Evolutionary conservation across 2,329 filamentous ascomycete genomes (phyloP), one percentile per base, ranked within the genome.

Genomic region (Colletotrichum horii): DNA sequence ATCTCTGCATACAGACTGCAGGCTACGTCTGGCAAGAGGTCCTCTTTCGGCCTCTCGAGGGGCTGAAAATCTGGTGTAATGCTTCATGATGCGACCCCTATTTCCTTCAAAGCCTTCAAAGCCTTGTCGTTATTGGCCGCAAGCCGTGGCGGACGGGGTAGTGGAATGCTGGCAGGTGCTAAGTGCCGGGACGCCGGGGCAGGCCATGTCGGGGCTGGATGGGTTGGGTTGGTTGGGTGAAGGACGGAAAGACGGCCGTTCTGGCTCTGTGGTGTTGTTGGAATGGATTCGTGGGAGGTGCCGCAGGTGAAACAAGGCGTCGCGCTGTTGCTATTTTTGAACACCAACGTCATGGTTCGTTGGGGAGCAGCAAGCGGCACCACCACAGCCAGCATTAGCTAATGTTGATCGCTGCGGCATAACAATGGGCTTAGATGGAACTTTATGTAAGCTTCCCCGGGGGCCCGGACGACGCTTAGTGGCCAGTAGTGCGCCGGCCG

Each of bases 241-340:
- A 48, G 30, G 58, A 32, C 28, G 60, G 66, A 38, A 72, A 16
- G 62, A 24, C 19, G 36, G 30, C 36, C 28, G 67, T 71, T 61
- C 34, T 58, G 30, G 52, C 19, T 38, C 16, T 58, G 24, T 58
- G 55, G 55, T 28, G 55, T 16, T 58, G 22, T 15, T 36, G 60
- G 43, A 48, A 48, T 48, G 64, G 70, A 68, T 38, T 72, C 32
- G 60, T 64, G 70, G 22, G 62, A 73, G 55, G 62, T 56, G 58
- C 43, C 56, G 73, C 56, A 73, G 64, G 64, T 73, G 73, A 75
- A 75, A 73, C 73, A 75, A 58, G 64, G 64, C 70, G 73, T 22
- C 32, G 28, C 73, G 56, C 12, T 48, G 68, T 75, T 75, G 43
- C 73, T 75, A 75, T 75, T 75, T 75, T 75, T 73, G 73, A 62